Base-by-base conservation (phyloP, 1,139 yeast genomes). In the Debaryomyces subglobosus region DNA sequence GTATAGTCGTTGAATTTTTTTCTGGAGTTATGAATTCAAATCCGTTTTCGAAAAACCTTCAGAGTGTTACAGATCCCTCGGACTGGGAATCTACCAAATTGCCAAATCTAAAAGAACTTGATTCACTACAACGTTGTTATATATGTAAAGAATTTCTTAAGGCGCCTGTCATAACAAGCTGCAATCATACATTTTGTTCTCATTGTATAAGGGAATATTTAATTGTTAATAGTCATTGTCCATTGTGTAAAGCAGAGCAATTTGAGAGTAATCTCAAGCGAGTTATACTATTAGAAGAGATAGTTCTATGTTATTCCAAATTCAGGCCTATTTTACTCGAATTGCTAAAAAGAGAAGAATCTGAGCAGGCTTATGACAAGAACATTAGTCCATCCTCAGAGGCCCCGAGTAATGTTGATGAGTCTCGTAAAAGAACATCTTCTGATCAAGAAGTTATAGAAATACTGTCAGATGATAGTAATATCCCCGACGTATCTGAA, bases 171-270 rank as follows among this genome's bases (percentile, higher is more conserved):
- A 71, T 88, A 39, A 89, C 97, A 1, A 78, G 86, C 5, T 92
- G 98, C 69, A 86, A 89, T 43, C 98, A 94, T 63, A 86, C 95
- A 0, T 94, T 91, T 63, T 94, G 99, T 64, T 90, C 97, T 0
- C 77, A 86, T 20, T 94, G 99, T 64, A 89, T 94, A 33, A 77
- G 97, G 51, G 81, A 87, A 53, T 83, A 86, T 53, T 68, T 92
- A 42, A 72, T 83, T 21, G 69, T 69, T 39, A 82, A 81, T 33
- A 78, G 79, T 35, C 71, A 78, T 49, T 94, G 98, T 62, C 98
- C 98, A 0, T 69, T 89, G 45, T 94, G 99, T 65, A 78, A 86
- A 34, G 72, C 79, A 10, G 89, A 84, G 56, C 81, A 86, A 23
- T 80, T 83, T 59, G 95, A 89, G 56, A 84, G 92, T 48, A 81